These are phyloP conservation scores for Neobulgaria alba DNA, from an alignment of 2,329 filamentous ascomycete genomes.

Conservation along the genomic window DNA sequence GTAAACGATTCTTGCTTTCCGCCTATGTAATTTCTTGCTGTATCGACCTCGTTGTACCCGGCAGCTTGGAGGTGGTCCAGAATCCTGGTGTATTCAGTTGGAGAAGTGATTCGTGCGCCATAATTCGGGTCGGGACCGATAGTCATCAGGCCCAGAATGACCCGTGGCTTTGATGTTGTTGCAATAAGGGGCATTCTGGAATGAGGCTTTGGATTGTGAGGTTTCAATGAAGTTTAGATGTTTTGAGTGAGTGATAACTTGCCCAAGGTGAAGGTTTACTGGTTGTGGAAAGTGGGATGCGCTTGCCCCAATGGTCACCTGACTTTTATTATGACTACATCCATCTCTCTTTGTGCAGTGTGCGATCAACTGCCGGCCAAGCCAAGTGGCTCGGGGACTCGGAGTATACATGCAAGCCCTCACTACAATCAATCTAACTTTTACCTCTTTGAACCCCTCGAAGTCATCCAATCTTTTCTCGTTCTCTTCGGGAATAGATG, in stretches of 20 bases:
- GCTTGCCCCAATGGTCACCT: too few species aligned
- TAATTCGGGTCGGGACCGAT: conserved; percentile 56
- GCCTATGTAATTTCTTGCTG: conserved; percentile 64
- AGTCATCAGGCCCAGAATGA: conserved; percentile 83
- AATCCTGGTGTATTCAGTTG: conserved; percentile 58
- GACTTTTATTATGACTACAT: too few species aligned
- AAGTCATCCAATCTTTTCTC: too few species aligned
- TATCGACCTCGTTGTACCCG: conserved; percentile 81
- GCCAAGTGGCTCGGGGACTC: too few species aligned
- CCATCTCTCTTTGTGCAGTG: too few species aligned
- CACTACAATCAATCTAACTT: too few species aligned
- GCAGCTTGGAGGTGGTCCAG: conserved; percentile 69
- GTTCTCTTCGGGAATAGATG: too few species aligned
- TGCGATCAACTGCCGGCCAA: too few species aligned
- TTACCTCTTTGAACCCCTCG: too few species aligned
- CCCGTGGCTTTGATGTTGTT: conserved; percentile 39
- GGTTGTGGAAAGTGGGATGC: background rate
- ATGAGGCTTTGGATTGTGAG: background rate
- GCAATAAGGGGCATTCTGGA: conserved; percentile 24
- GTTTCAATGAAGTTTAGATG: background rate
- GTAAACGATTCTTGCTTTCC: conserved; percentile 75
- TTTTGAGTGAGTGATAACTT: too few species aligned
- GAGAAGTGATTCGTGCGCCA: conserved; percentile 64
- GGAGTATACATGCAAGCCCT: too few species aligned
- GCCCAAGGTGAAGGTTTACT: background rate